phyloP scores from a whole-genome alignment of 179 eudicot genomes.

The Camellia oleifera region DNA sequence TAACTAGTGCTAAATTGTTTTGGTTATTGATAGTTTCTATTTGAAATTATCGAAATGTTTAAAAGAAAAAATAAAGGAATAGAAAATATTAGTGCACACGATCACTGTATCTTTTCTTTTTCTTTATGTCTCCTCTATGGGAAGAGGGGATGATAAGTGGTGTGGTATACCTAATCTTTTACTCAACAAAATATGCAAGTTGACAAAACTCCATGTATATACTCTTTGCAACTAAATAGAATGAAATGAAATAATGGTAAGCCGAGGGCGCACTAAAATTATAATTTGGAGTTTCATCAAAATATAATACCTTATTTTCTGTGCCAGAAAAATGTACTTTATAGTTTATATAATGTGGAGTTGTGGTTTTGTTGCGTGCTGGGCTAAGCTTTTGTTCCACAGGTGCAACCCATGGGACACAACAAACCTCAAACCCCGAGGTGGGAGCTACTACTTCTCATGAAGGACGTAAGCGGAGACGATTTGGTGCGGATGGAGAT shows the following conservation, averaged over 20 bases:
- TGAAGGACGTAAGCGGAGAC: constrained; percentile 59
- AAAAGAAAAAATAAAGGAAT: not conserved
- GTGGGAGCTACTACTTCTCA: constrained; percentile 37
- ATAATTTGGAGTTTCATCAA: not conserved
- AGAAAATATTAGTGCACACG: not conserved
- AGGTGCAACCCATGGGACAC: constrained; percentile 42
- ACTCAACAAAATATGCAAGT: not conserved
- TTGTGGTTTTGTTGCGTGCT: not conserved
- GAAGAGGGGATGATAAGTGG: constrained; percentile 23
- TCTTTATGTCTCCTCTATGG: constrained; percentile 21
- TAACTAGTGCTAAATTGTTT: not conserved
- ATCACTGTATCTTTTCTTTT: constrained; percentile 7
- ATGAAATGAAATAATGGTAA: too few relatives aligned
- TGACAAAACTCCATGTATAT: too few relatives aligned
- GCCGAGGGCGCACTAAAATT: not conserved
- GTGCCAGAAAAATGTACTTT: not conserved
- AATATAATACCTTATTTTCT: not conserved
- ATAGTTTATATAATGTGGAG: not conserved
- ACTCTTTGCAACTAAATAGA: too few relatives aligned
- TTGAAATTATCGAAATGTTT: not conserved
- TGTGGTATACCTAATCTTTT: constrained; percentile 17
- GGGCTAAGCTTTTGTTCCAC: constrained; percentile 17
- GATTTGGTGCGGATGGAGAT: constrained; percentile 36
- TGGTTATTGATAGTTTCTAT: not conserved
- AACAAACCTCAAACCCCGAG: constrained; percentile 33